Evolutionary conservation across 1,139 yeast genomes (phyloP), one percentile per base, ranked within the genome.

Genomic region (Suhomyces chickasaworum): DNA sequence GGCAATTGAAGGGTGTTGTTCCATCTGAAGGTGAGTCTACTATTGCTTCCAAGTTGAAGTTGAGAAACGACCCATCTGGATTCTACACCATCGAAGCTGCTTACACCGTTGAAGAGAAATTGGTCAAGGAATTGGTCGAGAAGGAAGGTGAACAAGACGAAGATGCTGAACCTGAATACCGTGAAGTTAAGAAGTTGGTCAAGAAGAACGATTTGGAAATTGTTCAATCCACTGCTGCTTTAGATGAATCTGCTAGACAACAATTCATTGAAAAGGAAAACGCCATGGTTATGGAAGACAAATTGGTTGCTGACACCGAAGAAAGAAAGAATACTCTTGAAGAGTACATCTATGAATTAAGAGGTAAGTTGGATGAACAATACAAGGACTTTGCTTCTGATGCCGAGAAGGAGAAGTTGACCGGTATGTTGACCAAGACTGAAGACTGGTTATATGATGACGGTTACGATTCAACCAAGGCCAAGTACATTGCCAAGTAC

Each of bases 391-490:
- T 91, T 66, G 97, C 98, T 53, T 79, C 86, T 56, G 95, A 86
- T 51, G 90, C 83, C 63, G 99, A 93, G 80, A 93, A 91, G 82
- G 75, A 77, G 57, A 87, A 81, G 68, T 80, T 93, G 65, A 69
- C 80, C 49, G 87, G 76, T 51, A 78, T 86, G 79, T 81, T 93
- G 67, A 67, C 79, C 65, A 88, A 86, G 69, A 83, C 98, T 56
- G 99, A 95, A 79, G 97, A 93, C 67, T 93, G 99, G 99, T 82
- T 93, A 65, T 95, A 93, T 73, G 96, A 88, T 53, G 99, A 89
- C 48, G 98, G 99, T 64, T 93, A 88, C 66, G 99, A 93, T 69
- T 83, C 98, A 53, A 79, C 91, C 67, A 91, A 93, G 83, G 99
- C 95, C 61, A 89, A 87, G 72, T 93, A 93, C 80, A 86, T 95